Percentiles rank a stretch among this genome's conserved stretches.
These are phyloP conservation scores for Alternaria infectoria DNA, from an alignment of 2,329 filamentous ascomycete genomes.

Conservation along the genomic window DNA sequence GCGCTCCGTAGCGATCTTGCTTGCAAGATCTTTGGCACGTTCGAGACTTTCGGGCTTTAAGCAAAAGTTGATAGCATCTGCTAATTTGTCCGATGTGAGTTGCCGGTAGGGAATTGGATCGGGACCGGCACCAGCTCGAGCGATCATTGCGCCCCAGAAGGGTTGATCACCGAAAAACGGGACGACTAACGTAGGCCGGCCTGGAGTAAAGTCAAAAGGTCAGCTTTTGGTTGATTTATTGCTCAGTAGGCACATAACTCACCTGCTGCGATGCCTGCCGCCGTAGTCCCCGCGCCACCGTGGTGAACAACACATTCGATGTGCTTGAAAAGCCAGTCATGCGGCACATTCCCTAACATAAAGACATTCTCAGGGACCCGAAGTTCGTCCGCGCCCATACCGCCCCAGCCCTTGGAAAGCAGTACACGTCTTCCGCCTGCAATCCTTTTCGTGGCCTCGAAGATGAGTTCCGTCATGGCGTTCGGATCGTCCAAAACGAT, in stretches of 20 bases:
- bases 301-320: constrained; percentile 84
- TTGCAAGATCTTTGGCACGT: constrained; percentile 27
- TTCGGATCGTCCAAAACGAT: constrained; percentile 61
- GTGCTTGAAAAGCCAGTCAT: constrained; percentile 84
- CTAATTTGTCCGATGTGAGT: constrained; percentile 48
- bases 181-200: constrained; percentile 79
- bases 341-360: constrained; percentile 72
- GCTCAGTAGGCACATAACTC: neutral
- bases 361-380: constrained; percentile 50
- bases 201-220: constrained; percentile 62
- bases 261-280: constrained; percentile 62
- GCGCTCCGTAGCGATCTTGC: constrained; percentile 32
- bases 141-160: constrained; percentile 60
- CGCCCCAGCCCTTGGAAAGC: constrained; percentile 55
- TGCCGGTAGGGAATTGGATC: constrained; percentile 55
- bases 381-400: neutral
- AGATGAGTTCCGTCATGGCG: constrained; percentile 52
- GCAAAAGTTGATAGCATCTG: constrained; percentile 55
- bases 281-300: constrained; percentile 83
- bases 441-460: constrained; percentile 52
- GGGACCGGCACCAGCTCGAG: constrained; percentile 58
- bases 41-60: constrained; percentile 44
- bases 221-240: neutral
- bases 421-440: constrained; percentile 52
- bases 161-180: constrained; percentile 74